Base-by-base conservation (phyloP, 495 filamentous ascomycete species). In the Penicillium mononematosum region DNA sequence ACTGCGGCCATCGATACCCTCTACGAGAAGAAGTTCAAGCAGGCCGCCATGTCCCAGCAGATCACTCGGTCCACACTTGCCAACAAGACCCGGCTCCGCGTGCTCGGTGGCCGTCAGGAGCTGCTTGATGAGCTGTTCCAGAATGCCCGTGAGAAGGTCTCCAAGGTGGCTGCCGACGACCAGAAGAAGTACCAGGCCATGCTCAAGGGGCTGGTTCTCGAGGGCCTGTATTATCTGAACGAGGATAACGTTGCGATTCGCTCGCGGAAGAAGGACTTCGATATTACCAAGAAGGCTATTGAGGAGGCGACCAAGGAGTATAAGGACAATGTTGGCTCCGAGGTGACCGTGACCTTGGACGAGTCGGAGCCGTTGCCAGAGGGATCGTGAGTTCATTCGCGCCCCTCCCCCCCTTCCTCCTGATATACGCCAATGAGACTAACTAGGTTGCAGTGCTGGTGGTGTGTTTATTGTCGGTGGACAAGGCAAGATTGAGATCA, bases 1-100 rank as follows among this genome's bases (percentile, higher is more conserved):
- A 96, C 90, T 54, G 81, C 88, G 66, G 75, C 91, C 74, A 98
- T 99, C 82, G 94, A 99, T 79, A 76, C 81, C 48, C 76, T 83
- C 53, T 98, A 96, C 85, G 87, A 91, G 74, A 97, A 97, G 84
- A 96, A 96, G 78, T 92, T 92, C 85, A 99, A 96, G 83, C 87
- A 92, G 75, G 92, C 93, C 56, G 80, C 86, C 75, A 96, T 97
- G 87, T 88, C 89, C 49, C 95, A 98, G 82, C 95, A 98, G 79
- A 97, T 97, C 77, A 92, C 91, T 42, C 87, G 88, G 59, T 96
- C 91, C 39, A 98, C 90, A 46, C 83, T 98, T 41, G 83, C 92
- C 74, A 99, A 99, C 83, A 92, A 94, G 78, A 91, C 91, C 48
- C 85, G 95, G 41, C 81, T 99, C 66, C 87, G 88, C 62, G 85